Base-by-base conservation (phyloP, 2,329 filamentous ascomycete genomes). In the Diaporthe nobilis region DNA sequence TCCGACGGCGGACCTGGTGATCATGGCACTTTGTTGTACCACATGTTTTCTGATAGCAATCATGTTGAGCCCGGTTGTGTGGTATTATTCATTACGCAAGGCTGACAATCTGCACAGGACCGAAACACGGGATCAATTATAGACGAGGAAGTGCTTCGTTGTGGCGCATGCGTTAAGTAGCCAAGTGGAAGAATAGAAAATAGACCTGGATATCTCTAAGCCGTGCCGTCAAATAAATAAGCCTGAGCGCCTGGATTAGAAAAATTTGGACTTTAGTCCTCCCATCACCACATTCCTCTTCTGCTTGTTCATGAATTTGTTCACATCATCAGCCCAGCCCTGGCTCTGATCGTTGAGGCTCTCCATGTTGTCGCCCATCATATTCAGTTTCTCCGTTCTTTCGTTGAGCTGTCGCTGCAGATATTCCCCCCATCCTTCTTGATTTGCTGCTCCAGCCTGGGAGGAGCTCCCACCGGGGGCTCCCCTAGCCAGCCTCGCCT, bases 351-450 rank as follows among this genome's bases (percentile, higher is more conserved):
- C 90, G 81, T 96, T 93, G 76, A 98, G 85, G 77, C 91, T 92
- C 77, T 98, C 94, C 92, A 98, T 95, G 65, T 88, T 92, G 80
- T 98, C 96, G 3, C 93, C 94, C 84, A 96, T 93, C 7, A 97
- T 87, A 60, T 93, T 94, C 75, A 99, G 86, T 81, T 93, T 95
- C 85, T 98, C 95, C 0, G 97, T 98, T 70, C 97, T 87, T 85
- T 98, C 96, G 80, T 97, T 95, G 61, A 99, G 85, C 83, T 98
- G 95, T 49, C 96, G 90, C 13, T 94, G 92, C 84, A 98, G 92
- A 82, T 97, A 98, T 58, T 95, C 92, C 80, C 91, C 91, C 91
- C 91, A 93, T 0, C 90, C 90, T 79, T 97, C 92, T 75, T 90
- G 86, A 76, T 84, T 82, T 8, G 77, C 78, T 7, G 78, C 80